These are phyloP conservation scores for Aristolochia contorta DNA, from an alignment of 164 flowering plant species.

Conservation along the genomic window DNA sequence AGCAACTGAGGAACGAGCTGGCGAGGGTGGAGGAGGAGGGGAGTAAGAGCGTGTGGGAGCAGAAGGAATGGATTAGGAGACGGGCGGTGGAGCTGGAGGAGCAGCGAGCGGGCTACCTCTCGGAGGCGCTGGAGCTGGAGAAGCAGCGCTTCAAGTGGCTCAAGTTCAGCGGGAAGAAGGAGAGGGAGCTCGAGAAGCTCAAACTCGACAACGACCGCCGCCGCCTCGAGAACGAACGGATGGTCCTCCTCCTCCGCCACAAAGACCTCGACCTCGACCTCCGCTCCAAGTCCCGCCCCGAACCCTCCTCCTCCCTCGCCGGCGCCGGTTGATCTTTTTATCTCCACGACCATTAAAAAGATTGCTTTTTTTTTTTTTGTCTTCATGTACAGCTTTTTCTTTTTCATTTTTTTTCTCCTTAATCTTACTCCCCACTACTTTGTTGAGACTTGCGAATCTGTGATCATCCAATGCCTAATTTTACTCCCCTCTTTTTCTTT, in stretches of 20 bases:
- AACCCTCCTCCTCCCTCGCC: constrained; percentile 23
- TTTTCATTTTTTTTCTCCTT: not conserved
- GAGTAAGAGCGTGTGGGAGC: constrained; percentile 46
- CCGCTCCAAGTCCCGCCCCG: constrained; percentile 28
- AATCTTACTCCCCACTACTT: too few relatives aligned
- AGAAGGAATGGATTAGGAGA: constrained; percentile 59
- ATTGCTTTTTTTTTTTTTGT: too few relatives aligned
- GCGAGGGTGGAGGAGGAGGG: constrained; percentile 42
- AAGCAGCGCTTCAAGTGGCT: constrained; percentile 80
- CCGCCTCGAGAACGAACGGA: constrained; percentile 68
- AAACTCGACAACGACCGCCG: constrained; percentile 61
- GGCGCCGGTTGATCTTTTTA: not conserved
- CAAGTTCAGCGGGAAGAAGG: constrained; percentile 74
- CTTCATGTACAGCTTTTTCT: too few relatives aligned
- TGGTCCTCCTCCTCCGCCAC: constrained; percentile 58
- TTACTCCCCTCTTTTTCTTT: too few relatives aligned
- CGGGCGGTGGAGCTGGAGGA: constrained; percentile 55
- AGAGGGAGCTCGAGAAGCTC: constrained; percentile 83
- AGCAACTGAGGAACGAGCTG: constrained; percentile 41
- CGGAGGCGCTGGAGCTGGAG: constrained; percentile 66
- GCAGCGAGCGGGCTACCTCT: constrained; percentile 42
- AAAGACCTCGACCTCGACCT: constrained; percentile 60
- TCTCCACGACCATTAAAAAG: too few relatives aligned
- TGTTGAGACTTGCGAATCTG: too few relatives aligned
- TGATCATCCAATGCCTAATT: too few relatives aligned